Evolutionary conservation across 129 eudicot genomes (phyloP).

Genomic region (Dittrichia graveolens): DNA sequence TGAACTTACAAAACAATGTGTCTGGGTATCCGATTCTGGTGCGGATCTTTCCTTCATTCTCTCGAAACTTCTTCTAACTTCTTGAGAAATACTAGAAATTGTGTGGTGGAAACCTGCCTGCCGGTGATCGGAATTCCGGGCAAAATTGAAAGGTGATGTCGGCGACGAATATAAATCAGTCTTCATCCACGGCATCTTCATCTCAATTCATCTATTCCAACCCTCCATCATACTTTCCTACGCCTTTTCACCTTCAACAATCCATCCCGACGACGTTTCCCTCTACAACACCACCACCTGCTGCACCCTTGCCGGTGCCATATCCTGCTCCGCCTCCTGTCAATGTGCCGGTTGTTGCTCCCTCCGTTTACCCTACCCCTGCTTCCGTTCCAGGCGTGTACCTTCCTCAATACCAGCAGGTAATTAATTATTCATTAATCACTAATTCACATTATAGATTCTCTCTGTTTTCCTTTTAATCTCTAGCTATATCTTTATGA

Average conservation of each 20-base stretch:
- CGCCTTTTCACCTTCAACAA: conserved; percentile 86
- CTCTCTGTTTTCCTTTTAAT: not conserved
- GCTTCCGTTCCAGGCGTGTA: conserved; percentile 45
- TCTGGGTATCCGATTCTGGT: too few species aligned
- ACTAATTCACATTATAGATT: not conserved
- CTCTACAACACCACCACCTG: conserved; percentile 41
- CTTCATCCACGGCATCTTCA: conserved; percentile 10
- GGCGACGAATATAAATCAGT: too few species aligned
- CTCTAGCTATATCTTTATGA: too few species aligned
- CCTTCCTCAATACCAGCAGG: conserved; percentile 86
- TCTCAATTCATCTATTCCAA: conserved; percentile 61
- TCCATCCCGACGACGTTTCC: conserved; percentile 40
- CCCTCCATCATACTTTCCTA: conserved; percentile 61
- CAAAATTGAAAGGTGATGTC: too few species aligned
- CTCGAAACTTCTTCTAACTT: too few species aligned
- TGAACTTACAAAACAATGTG: too few species aligned
- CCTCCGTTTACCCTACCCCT: conserved; percentile 50
- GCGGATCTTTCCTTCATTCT: too few species aligned
- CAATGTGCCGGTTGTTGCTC: conserved; percentile 34
- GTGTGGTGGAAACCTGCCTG: too few species aligned
- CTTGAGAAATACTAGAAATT: too few species aligned
- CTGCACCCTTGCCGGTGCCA: conserved; percentile 20
- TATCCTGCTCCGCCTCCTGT: conserved; percentile 40
- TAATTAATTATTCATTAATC: not conserved
- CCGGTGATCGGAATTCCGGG: too few species aligned